phyloP scores from a whole-genome alignment of 2,329 filamentous ascomycete genomes.

The Penicillium sp. region DNA sequence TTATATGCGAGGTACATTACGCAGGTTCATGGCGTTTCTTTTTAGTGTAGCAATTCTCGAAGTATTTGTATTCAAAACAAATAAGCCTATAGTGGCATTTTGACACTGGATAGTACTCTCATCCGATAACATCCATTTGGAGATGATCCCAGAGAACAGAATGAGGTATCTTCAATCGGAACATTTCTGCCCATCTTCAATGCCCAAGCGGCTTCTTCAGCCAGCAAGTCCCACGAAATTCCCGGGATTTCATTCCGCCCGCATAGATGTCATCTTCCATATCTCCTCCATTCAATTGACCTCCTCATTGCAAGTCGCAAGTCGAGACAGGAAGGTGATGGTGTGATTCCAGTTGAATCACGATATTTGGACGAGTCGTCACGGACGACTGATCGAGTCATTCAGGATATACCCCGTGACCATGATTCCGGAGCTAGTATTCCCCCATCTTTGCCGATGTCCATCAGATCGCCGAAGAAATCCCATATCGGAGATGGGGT shows the following conservation, averaged over 20 bases:
- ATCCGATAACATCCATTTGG: not conserved
- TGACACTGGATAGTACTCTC: not conserved
- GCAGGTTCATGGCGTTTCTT: not conserved
- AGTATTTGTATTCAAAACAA: not conserved
- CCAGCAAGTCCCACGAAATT: not conserved
- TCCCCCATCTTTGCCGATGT: not conserved
- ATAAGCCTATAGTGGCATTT: not conserved
- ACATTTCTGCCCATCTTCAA: not conserved
- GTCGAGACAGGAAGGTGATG: not conserved
- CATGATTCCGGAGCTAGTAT: not conserved
- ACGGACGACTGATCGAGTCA: not conserved
- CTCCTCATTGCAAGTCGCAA: not conserved
- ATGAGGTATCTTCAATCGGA: not conserved
- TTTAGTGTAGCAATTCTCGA: not conserved
- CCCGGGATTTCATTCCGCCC: not conserved
- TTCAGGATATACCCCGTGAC: not conserved
- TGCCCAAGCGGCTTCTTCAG: not conserved
- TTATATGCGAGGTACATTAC: not conserved
- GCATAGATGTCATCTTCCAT: not conserved
- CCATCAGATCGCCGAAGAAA: not conserved
- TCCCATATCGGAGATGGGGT: not conserved
- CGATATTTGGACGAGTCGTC: not conserved
- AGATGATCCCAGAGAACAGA: not conserved
- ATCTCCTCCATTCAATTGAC: not conserved
- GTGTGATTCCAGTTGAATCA: not conserved